These are phyloP conservation scores for Apiotrichum montevideense DNA, from an alignment of 1,284 basidiomycete genomes.

Conservation along the genomic window DNA sequence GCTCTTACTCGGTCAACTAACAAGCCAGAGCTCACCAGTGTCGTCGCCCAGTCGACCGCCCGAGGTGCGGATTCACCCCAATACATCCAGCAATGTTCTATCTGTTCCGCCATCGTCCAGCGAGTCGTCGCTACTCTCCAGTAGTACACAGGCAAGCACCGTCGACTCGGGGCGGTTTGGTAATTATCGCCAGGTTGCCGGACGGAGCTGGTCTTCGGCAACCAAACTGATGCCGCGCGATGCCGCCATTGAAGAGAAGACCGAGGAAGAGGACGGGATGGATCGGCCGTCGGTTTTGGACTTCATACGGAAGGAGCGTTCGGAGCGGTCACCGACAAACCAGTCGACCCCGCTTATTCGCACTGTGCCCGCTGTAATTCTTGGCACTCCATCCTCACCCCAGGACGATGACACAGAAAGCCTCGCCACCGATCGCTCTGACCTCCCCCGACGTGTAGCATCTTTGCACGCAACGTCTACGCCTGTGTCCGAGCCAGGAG, in stretches of 20 bases:
- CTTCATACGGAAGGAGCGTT: slow-evolving; percentile 3
- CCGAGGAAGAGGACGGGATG: slow-evolving; percentile 25
- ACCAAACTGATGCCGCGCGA: slow-evolving; percentile 21
- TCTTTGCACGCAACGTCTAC: not conserved
- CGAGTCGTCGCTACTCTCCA: slow-evolving; percentile 14
- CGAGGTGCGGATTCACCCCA: not conserved
- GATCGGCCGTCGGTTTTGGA: slow-evolving; percentile 6
- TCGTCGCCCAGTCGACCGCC: slow-evolving; percentile 1
- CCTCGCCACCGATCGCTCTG: not conserved
- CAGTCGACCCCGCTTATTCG: slow-evolving; percentile 9
- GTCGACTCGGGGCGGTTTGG: slow-evolving; percentile 3
- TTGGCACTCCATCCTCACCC: slow-evolving; percentile 22
- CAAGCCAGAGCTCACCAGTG: slow-evolving; percentile 2
- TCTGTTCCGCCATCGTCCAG: slow-evolving; percentile 8
- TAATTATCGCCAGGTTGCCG: slow-evolving; percentile 10
- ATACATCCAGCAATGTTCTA: not conserved
- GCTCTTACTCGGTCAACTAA: not conserved
- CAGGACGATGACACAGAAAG: not conserved
- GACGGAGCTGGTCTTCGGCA: slow-evolving; percentile 6
- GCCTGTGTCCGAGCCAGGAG: not conserved
- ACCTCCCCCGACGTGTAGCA: not conserved
- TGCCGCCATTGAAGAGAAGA: slow-evolving; percentile 32
- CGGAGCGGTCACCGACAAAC: no score
- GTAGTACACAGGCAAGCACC: slow-evolving; percentile 8
- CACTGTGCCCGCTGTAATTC: slow-evolving; percentile 36